Evolutionary conservation across 2,329 filamentous ascomycete genomes (phyloP), one percentile per base, ranked within the genome.

Genomic region (Plectosphaerella plurivora): DNA sequence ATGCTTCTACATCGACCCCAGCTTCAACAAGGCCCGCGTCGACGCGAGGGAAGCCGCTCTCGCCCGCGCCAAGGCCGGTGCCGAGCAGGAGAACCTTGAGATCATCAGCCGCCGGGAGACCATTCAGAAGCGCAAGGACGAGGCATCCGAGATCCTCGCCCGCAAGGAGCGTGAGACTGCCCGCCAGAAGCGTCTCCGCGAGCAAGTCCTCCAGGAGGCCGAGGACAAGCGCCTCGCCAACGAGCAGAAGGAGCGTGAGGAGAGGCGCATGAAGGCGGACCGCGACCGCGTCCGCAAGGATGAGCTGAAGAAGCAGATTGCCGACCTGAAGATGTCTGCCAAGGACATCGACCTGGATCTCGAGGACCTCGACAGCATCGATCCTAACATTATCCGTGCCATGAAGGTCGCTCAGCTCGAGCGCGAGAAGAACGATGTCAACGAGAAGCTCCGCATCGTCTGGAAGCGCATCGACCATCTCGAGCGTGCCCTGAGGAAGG

Each of bases 41-140:
- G 85, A 88, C 64, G 88, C 89, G 59, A 92, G 91, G 66, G 82
- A 90, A 61, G 85, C 84, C 54, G 93, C 91, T 39, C 82, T 95
- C 50, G 82, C 85, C 51, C 88, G 91, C 57, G 91, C 94, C 58
- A 85, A 88, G 74, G 88, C 86, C 58, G 94, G 93, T 55, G 89
- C 90, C n/a, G 90, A 94, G 68, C 81, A 95, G 74, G 94, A 99
- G 73, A 92, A 97, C 67, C 80, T 83, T 55, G 90, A 93, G 36
- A 90, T 87, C 44, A 79, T 99, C 47, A 86, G 87, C 54, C 88
- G 94, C 62, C 93, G 95, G 69, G 88, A 92, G 5, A 73, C 96
- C 60, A 99, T 99, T 62, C 88, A 96, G 68, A 95, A 95, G 80
- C 93, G 93, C 75, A 97, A 97, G 78, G 92, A 97, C 67, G 89